A percentile compares a stretch with the other conserved stretches of the same genome.
Evolutionary conservation across 805 yeast species (phyloP).

Genomic region (Candida lessepsii): DNA sequence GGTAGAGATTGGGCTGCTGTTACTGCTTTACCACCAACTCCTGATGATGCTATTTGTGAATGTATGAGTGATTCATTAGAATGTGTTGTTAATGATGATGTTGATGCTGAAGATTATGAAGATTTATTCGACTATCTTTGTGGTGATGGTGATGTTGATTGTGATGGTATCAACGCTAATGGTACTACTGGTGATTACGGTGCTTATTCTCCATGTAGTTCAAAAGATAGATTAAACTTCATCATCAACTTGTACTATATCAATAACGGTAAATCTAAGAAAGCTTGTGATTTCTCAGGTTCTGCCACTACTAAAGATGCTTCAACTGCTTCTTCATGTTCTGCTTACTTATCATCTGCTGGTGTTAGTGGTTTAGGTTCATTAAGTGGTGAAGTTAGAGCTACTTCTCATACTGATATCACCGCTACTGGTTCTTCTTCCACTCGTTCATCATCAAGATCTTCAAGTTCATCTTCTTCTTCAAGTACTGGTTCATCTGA

Average conservation of each 20-base stretch:
- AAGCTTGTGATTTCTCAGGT: slow-evolving; percentile 41
- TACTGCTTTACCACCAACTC: slow-evolving; percentile 44
- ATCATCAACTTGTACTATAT: slow-evolving; percentile 40
- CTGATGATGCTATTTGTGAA: slow-evolving; percentile 35
- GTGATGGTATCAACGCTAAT: slow-evolving; percentile 37
- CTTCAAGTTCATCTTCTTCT: slow-evolving; percentile 13
- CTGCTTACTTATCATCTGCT: slow-evolving; percentile 58
- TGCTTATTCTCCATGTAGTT: slow-evolving; percentile 39
- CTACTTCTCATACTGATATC: slow-evolving; percentile 23
- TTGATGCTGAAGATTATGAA: slow-evolving; percentile 31
- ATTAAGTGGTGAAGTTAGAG: slow-evolving; percentile 34
- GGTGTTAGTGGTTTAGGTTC: slow-evolving; percentile 70
- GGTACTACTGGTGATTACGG: slow-evolving; percentile 43
- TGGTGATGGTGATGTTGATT: slow-evolving; percentile 25
- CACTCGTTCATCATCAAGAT: slow-evolving; percentile 20
- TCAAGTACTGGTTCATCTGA: slow-evolving; percentile 21
- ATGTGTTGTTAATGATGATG: slow-evolving; percentile 34
- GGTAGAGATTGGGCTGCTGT: slow-evolving; percentile 38
- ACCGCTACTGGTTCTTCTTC: slow-evolving; percentile 22
- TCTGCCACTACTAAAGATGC: slow-evolving; percentile 38
- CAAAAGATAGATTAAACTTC: slow-evolving; percentile 37
- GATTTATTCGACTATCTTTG: slow-evolving; percentile 37
- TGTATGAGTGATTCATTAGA: slow-evolving; percentile 33
- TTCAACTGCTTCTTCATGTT: slow-evolving; percentile 45
- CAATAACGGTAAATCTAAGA: slow-evolving; percentile 21